Percentiles rank a stretch among this genome's conserved stretches.
These are phyloP conservation scores for Chionographis japonica DNA, from an alignment of 106 monocot genomes.

Conservation along the genomic window DNA sequence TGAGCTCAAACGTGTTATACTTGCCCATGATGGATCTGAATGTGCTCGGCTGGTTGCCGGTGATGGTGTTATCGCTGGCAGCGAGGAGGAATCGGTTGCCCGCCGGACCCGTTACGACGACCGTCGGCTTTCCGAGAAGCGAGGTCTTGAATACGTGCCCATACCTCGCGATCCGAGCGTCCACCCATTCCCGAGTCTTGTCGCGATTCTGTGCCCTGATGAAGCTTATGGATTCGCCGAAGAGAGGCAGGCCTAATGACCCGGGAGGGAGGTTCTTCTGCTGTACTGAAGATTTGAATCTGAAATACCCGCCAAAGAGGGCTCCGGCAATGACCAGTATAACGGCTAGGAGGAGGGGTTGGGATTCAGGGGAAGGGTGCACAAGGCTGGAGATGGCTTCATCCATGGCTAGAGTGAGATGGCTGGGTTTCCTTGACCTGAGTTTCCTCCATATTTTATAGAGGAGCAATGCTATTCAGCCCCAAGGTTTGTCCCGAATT, in stretches of 20 bases:
- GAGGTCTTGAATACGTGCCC: slow-evolving; percentile 19
- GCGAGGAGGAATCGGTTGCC: slow-evolving; percentile 14
- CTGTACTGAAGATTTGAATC: not conserved
- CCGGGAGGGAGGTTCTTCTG: slow-evolving; percentile 8
- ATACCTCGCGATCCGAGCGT: not conserved
- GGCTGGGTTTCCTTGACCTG: not conserved
- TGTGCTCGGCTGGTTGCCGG: not conserved
- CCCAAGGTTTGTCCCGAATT: no score
- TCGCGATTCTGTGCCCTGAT: not conserved
- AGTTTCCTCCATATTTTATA: no score
- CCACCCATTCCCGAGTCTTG: slow-evolving; percentile 11
- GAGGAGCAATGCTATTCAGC: no score
- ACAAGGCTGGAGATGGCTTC: not conserved
- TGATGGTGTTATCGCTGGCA: not conserved
- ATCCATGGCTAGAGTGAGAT: not conserved
- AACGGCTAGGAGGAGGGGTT: not conserved
- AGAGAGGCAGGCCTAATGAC: slow-evolving; percentile 15
- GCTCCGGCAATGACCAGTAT: not conserved
- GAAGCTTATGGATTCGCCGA: slow-evolving; percentile 13
- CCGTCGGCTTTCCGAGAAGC: slow-evolving; percentile 15
- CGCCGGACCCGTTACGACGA: slow-evolving; percentile 2
- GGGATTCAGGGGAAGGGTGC: no score
- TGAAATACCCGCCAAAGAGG: not conserved
- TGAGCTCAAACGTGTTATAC: slow-evolving; percentile 9
- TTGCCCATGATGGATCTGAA: slow-evolving; percentile 11